These are phyloP conservation scores for Chloris gayana DNA, from an alignment of 176 grass and related monocot species.

Conservation along the genomic window DNA sequence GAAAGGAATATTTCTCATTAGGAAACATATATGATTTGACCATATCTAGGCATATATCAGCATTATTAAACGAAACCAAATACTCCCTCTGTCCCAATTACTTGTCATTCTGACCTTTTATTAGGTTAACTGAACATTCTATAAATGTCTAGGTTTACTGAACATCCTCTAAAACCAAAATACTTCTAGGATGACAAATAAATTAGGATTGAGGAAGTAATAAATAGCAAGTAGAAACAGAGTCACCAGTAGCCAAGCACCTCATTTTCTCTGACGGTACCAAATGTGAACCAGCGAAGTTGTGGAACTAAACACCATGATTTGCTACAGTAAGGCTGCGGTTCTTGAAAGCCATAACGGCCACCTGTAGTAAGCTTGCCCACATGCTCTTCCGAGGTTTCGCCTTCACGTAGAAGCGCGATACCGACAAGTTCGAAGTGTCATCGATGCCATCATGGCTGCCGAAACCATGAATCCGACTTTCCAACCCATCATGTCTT, in stretches of 20 bases:
- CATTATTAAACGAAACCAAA: background rate
- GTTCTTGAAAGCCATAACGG: slow-evolving; percentile 26
- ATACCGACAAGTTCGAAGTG: background rate
- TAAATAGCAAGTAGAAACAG: background rate
- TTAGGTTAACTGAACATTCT: too few species aligned
- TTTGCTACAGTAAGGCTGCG: background rate
- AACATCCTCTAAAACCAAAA: too few species aligned
- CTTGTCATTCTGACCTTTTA: too few species aligned
- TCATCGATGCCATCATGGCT: background rate
- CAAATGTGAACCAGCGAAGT: background rate
- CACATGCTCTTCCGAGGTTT: slow-evolving; percentile 19
- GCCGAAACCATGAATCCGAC: slow-evolving; percentile 40
- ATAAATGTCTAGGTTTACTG: too few species aligned
- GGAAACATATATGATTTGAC: background rate
- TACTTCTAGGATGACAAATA: too few species aligned
- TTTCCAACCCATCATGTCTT: slow-evolving; percentile 43
- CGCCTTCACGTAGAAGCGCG: slow-evolving; percentile 41
- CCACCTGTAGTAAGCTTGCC: slow-evolving; percentile 19
- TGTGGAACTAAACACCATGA: background rate
- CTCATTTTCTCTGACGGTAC: slow-evolving; percentile 37
- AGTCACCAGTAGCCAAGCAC: background rate
- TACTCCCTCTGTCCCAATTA: too few species aligned
- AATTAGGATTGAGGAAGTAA: too few species aligned
- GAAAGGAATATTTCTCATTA: background rate
- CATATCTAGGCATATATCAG: too few species aligned